Percentiles rank a stretch among this genome's conserved stretches.
Evolutionary conservation across 2,329 filamentous ascomycete genomes (phyloP).

Genomic region (Lithohypha guttulata): DNA sequence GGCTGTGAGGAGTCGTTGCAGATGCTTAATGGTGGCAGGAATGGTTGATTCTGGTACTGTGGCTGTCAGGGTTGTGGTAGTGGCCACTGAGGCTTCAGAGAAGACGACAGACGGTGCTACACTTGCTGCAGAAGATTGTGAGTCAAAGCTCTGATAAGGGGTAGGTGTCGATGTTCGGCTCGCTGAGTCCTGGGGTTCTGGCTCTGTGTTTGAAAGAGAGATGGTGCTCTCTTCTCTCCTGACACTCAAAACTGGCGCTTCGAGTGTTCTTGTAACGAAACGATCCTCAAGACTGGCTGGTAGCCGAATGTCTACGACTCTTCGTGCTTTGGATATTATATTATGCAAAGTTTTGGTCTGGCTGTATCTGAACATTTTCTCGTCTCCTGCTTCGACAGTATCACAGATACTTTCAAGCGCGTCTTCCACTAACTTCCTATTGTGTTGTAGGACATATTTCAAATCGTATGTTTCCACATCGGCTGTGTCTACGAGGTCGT

Average conservation of each 20-base stretch:
- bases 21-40: constrained; percentile 29
- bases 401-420: constrained; percentile 67
- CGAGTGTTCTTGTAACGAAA: constrained; percentile 65
- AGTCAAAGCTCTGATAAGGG: constrained; percentile 15
- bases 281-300: constrained; percentile 75
- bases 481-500: constrained; percentile 39
- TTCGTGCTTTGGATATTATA: constrained; percentile 60
- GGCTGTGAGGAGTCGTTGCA: constrained; percentile 40
- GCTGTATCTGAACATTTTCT: constrained; percentile 73
- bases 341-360: constrained; percentile 57
- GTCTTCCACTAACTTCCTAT: constrained; percentile 43
- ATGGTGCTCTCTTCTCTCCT: constrained; percentile 44
- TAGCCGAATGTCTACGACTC: constrained; percentile 54
- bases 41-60: constrained; percentile 26
- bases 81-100: constrained; percentile 29
- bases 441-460: constrained; percentile 31
- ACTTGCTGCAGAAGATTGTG: constrained; percentile 22
- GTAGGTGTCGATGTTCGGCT: constrained; percentile 23
- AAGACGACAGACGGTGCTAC: constrained; percentile 27
- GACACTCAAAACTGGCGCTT: constrained; percentile 62
- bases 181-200: constrained; percentile 22
- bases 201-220: constrained; percentile 19
- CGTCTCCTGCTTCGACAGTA: constrained; percentile 68
- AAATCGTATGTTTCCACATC: constrained; percentile 33
- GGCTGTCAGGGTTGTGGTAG: constrained; percentile 26